Conservation (phyloP, 78 protist species). For the Bodo saltans region DNA sequence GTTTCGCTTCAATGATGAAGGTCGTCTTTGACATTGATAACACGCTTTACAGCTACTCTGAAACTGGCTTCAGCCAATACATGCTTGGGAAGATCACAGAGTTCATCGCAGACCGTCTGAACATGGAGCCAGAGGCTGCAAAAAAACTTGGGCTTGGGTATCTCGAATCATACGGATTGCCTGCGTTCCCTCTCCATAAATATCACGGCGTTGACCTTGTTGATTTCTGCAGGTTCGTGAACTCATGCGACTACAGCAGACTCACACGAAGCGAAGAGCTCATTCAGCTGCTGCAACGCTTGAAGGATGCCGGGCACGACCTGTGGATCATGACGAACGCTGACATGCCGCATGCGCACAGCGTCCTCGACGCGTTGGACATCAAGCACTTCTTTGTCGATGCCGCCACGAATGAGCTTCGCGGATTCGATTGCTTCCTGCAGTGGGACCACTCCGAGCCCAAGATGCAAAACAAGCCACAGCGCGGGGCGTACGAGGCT, state of each 20-base stretch:
- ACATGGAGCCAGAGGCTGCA: background rate
- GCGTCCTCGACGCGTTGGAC: background rate
- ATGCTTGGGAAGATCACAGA: background rate
- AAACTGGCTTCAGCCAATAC: background rate
- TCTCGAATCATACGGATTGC: background rate
- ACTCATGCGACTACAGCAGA: background rate
- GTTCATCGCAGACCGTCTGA: background rate
- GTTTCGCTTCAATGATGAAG: background rate
- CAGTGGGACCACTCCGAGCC: background rate
- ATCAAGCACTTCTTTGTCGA: background rate
- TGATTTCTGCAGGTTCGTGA: background rate
- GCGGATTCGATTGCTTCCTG: background rate
- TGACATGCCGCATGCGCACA: background rate
- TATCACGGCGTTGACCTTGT: background rate
- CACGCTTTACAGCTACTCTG: background rate
- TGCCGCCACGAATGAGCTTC: background rate
- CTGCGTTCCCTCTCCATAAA: background rate
- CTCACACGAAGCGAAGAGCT: background rate
- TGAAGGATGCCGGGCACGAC: background rate
- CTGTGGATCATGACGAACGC: background rate
- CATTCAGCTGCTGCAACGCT: background rate
- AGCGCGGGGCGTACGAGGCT: background rate
- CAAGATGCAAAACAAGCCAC: background rate
- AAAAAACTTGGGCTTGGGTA: background rate
- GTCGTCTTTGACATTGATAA: background rate